phyloP scores from a whole-genome alignment of 148 eudicot genomes.

The Chenopodium formosanum region DNA sequence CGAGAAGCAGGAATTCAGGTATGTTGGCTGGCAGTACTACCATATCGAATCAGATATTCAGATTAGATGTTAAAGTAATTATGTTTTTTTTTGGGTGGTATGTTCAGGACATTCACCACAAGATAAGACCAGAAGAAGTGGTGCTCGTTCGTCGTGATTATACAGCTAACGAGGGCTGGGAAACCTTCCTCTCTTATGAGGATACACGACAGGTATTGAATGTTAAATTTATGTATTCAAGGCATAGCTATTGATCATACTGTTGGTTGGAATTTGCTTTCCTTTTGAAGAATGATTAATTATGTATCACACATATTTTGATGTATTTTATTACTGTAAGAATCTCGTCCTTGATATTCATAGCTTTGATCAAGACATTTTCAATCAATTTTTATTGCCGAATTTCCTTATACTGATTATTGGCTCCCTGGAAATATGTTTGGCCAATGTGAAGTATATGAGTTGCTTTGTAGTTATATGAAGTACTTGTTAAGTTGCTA shows the following conservation, averaged over 20 bases:
- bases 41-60: not conserved
- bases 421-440: not conserved
- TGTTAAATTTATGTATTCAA: not conserved
- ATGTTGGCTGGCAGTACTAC: conserved; percentile 8
- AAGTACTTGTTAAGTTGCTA: not conserved
- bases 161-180: conserved; percentile 99
- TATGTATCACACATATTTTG: not conserved
- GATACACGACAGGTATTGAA: conserved; percentile 81
- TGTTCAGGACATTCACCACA: conserved; percentile 89
- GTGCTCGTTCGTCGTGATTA: conserved; percentile 98
- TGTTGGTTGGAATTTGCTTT: not conserved
- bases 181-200: conserved; percentile 95
- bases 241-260: not conserved
- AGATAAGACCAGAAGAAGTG: conserved; percentile 94
- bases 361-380: not conserved
- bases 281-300: not conserved
- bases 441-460: not conserved
- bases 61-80: not conserved
- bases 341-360: not conserved
- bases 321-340: not conserved
- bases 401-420: not conserved
- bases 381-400: not conserved
- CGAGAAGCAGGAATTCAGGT: conserved; percentile 99
- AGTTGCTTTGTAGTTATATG: not conserved
- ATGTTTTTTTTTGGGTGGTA: not conserved